Evolutionary conservation across 2,329 filamentous ascomycete species (phyloP).

Genomic region (Neopestalotiopsis sp.): DNA sequence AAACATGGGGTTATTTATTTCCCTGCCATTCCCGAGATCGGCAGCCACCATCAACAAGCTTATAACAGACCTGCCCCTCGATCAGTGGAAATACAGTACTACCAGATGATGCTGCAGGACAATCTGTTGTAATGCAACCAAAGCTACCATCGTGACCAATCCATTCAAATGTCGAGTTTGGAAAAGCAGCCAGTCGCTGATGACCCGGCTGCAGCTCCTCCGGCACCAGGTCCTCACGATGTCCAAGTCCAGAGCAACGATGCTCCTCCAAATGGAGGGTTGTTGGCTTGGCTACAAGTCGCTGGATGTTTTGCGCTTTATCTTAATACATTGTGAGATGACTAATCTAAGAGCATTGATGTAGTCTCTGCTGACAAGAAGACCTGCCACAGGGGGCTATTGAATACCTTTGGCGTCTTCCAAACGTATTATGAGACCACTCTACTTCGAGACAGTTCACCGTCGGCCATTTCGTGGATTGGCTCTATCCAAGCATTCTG

Average conservation of each 20-base stretch:
- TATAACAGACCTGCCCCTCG: not conserved
- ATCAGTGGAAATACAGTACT: not conserved
- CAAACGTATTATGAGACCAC: conserved; percentile 35
- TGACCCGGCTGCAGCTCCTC: not conserved
- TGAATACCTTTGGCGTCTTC: conserved; percentile 37
- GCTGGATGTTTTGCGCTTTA: conserved; percentile 20
- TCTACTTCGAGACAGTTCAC: conserved; percentile 23
- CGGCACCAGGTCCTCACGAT: not conserved
- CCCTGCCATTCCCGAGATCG: not conserved
- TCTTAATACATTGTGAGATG: conserved; percentile 10
- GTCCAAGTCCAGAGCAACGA: not conserved
- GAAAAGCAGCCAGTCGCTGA: not conserved
- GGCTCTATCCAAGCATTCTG: conserved; percentile 38
- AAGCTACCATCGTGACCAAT: not conserved
- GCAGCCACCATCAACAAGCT: not conserved
- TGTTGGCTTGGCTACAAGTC: conserved; percentile 33
- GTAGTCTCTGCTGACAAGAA: not conserved
- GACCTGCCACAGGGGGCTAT: conserved; percentile 24
- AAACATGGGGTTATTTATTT: conserved; percentile 3
- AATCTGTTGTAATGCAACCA: not conserved
- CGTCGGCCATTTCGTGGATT: conserved; percentile 36
- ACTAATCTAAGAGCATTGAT: not conserved
- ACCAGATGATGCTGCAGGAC: not conserved
- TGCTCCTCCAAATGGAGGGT: conserved; percentile 28
- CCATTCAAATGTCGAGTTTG: not conserved